phyloP scores from a whole-genome alignment of 1,284 basidiomycete species.

The Irpex rosettiformis region DNA sequence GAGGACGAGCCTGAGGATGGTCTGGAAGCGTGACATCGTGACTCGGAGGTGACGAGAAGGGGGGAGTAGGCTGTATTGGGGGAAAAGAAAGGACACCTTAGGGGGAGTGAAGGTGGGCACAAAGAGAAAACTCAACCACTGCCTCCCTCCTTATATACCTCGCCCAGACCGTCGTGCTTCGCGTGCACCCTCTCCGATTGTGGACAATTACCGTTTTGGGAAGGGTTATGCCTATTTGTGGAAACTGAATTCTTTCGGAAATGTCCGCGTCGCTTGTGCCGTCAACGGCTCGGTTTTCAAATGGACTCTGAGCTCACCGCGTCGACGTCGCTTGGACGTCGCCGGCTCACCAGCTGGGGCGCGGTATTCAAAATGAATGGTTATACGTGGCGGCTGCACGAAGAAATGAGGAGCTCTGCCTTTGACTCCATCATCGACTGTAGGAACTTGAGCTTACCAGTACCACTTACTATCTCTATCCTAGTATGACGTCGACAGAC shows the following conservation, averaged over 20 bases:
- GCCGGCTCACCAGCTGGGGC: too few species aligned
- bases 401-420: too few species aligned
- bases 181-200: not conserved
- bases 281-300: not conserved
- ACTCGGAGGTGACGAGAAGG: not conserved
- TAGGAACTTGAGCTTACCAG: too few species aligned
- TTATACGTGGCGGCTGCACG: too few species aligned
- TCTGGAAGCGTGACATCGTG: slow-evolving; percentile 5
- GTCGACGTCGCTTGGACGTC: too few species aligned
- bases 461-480: too few species aligned
- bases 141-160: not conserved
- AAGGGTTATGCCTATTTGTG: not conserved
- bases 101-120: slow-evolving; percentile 10
- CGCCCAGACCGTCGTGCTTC: not conserved
- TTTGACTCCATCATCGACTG: too few species aligned
- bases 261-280: not conserved
- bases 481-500: too few species aligned
- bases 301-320: not conserved
- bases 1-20: slow-evolving; percentile 3
- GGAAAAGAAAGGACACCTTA: slow-evolving; percentile 10
- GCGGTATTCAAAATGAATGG: too few species aligned
- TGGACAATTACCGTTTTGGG: not conserved
- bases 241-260: not conserved
- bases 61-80: not conserved
- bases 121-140: not conserved